These are phyloP conservation scores for Tylopilus intermedius DNA, from an alignment of 768 basidiomycete species.

Conservation along the genomic window DNA sequence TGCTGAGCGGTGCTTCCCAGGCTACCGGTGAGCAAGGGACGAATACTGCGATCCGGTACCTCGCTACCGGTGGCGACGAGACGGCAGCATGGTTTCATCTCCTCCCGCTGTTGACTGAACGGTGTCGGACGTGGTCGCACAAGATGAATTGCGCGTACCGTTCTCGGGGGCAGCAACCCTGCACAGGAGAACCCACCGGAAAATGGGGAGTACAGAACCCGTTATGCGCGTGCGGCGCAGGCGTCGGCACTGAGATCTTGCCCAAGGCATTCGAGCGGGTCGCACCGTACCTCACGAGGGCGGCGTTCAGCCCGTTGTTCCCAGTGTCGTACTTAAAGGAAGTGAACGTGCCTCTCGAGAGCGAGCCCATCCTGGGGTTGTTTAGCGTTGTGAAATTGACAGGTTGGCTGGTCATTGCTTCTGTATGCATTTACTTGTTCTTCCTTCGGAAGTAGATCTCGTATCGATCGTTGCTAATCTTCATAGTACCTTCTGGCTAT, in stretches of 20 bases:
- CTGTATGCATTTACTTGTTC: neutral
- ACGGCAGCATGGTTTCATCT: slow-evolving; percentile 44
- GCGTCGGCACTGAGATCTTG: slow-evolving; percentile 11
- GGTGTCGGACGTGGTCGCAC: slow-evolving; percentile 54
- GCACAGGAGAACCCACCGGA: slow-evolving; percentile 27
- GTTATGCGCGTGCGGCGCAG: slow-evolving; percentile 13
- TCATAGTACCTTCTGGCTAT: no score
- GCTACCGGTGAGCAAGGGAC: neutral
- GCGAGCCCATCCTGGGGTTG: neutral
- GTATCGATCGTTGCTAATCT: neutral
- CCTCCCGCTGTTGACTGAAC: slow-evolving; percentile 48
- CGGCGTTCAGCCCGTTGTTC: slow-evolving; percentile 52
- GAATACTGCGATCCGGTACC: slow-evolving; percentile 8
- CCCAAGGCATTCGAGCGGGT: slow-evolving; percentile 33
- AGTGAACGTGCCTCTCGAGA: neutral
- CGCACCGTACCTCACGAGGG: slow-evolving; percentile 42
- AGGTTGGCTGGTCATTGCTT: neutral
- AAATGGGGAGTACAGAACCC: slow-evolving; percentile 3
- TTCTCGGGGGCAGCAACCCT: slow-evolving; percentile 5
- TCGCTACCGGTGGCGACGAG: slow-evolving; percentile 15
- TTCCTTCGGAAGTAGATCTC: neutral
- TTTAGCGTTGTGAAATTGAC: neutral
- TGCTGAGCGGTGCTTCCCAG: no score
- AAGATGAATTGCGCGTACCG: slow-evolving; percentile 30
- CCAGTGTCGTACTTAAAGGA: slow-evolving; percentile 44